Evolutionary conservation across 345 rosid genomes (phyloP).

Genomic region (Chamaenerion angustifolium): DNA sequence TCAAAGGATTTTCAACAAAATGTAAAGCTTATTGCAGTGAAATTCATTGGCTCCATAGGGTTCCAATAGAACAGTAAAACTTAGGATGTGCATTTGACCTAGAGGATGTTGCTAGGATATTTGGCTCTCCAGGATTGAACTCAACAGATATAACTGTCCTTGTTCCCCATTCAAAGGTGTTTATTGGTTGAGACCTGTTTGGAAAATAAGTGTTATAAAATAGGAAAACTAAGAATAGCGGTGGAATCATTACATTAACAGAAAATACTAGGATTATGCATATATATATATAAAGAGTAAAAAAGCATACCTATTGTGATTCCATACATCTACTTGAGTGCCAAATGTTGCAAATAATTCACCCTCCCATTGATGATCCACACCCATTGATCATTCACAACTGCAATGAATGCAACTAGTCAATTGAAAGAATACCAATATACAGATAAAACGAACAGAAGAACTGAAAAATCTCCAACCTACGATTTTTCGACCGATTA

Average conservation of each 20-base stretch:
- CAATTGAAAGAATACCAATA: too few species aligned
- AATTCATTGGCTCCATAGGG: conserved; percentile 97
- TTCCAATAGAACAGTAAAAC: conserved; percentile 32
- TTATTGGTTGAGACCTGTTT: conserved; percentile 80
- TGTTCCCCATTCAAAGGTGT: conserved; percentile 74
- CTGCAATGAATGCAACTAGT: too few species aligned
- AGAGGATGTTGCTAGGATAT: conserved; percentile 66
- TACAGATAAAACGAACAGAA: too few species aligned
- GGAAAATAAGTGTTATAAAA: conserved; percentile 1
- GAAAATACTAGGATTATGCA: too few species aligned
- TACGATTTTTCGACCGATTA: too few species aligned
- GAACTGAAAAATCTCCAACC: too few species aligned
- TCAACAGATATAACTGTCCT: conserved; percentile 72
- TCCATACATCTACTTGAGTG: conserved; percentile 90
- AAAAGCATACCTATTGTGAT: conserved; percentile 57
- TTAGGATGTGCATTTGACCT: conserved; percentile 23
- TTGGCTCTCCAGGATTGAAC: conserved; percentile 91
- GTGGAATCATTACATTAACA: too few species aligned
- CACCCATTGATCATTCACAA: too few species aligned
- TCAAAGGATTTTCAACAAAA: not conserved
- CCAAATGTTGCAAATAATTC: conserved; percentile 90
- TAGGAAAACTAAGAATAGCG: not conserved
- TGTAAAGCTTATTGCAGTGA: conserved; percentile 67
- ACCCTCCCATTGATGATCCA: conserved; percentile 89
- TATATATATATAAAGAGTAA: not conserved